Percentiles rank a stretch among this genome's conserved stretches.
phyloP scores from a whole-genome alignment of 2,329 filamentous ascomycete species.

The Botrytis fabae region DNA sequence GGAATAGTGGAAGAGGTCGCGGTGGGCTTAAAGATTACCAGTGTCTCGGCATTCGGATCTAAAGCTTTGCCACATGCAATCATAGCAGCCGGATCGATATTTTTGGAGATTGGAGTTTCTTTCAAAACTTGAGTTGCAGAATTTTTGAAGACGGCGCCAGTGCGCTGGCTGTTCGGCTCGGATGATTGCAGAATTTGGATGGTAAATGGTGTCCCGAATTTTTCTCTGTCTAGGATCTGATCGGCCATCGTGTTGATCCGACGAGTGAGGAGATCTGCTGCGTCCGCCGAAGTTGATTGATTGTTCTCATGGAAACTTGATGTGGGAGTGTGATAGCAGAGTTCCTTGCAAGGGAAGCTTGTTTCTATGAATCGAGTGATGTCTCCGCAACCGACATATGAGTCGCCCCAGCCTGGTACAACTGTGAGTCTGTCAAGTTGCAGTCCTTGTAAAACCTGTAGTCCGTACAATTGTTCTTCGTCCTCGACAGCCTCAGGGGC shows the following conservation, averaged over 20 bases:
- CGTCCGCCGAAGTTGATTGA: no score
- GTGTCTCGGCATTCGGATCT: not conserved
- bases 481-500: not conserved
- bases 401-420: not conserved
- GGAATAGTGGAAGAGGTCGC: not conserved
- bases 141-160: not conserved
- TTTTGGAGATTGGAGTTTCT: not conserved
- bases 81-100: not conserved
- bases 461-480: not conserved
- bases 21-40: not conserved
- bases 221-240: not conserved
- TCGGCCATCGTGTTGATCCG: not conserved
- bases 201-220: not conserved
- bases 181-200: not conserved
- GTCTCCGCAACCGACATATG: not conserved
- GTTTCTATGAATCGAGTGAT: not conserved
- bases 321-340: not conserved
- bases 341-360: constrained; percentile 1
- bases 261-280: not conserved
- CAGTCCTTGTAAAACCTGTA: not conserved
- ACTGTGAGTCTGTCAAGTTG: not conserved
- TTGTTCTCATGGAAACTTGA: not conserved
- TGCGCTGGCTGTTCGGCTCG: not conserved
- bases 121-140: not conserved
- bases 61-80: not conserved